phyloP scores from a whole-genome alignment of 1,284 basidiomycete species.

The Volvariella surrecta region DNA sequence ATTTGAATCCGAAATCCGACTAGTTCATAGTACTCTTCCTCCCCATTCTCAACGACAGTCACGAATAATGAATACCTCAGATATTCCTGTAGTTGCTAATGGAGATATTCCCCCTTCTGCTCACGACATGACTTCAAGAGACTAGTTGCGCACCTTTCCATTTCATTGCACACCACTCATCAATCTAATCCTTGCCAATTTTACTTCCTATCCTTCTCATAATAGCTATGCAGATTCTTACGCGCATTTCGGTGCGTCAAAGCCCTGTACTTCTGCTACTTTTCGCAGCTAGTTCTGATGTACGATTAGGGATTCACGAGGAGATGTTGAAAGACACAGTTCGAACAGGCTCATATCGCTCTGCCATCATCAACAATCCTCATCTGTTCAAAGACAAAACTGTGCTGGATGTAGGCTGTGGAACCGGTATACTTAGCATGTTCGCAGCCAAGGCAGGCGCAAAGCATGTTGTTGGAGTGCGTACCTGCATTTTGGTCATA shows the following conservation, averaged over 20 bases:
- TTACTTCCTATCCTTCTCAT: constrained; percentile 19
- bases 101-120: constrained; percentile 16
- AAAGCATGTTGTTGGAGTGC: constrained; percentile 88
- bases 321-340: constrained; percentile 99
- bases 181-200: constrained; percentile 19
- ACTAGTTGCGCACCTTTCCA: constrained; percentile 58
- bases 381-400: constrained; percentile 96
- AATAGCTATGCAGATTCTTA: constrained; percentile 85
- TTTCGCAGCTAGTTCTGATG: neutral
- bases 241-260: constrained; percentile 79
- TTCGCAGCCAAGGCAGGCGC: constrained; percentile 98
- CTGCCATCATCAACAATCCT: constrained; percentile 91
- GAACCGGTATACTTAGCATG: constrained; percentile 98
- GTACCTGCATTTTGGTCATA: constrained; percentile 18
- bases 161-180: constrained; percentile 12
- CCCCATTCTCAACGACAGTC: neutral
- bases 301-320: constrained; percentile 82
- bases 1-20: neutral
- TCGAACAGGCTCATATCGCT: constrained; percentile 91
- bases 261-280: constrained; percentile 5
- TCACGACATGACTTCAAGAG: constrained; percentile 64
- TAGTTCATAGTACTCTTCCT: neutral
- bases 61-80: constrained; percentile 2
- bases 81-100: constrained; percentile 10
- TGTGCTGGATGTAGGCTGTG: constrained; percentile 97